Evolutionary conservation across 352 stramenopile genomes (phyloP).

Genomic region (Phytophthora kernoviae): DNA sequence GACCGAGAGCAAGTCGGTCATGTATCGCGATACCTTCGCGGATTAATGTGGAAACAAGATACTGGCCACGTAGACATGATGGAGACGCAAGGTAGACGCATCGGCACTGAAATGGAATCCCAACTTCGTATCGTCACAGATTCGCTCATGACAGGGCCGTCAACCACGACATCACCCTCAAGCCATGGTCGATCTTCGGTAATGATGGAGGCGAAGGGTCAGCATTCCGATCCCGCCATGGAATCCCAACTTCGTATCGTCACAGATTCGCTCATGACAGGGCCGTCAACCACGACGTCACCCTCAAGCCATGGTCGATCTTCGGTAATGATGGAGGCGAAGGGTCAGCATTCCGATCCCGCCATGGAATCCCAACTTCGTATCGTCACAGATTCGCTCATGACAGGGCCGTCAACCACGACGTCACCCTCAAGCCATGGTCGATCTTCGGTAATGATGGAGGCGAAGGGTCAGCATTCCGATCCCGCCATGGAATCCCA

Average conservation of each 20-base stretch:
- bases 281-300: too few relatives aligned
- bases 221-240: too few relatives aligned
- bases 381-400: not conserved
- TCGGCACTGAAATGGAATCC: too few relatives aligned
- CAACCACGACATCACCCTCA: too few relatives aligned
- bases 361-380: not conserved
- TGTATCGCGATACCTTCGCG: slow-evolving; percentile 9
- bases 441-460: too few relatives aligned
- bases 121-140: not conserved
- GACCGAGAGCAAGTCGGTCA: not conserved
- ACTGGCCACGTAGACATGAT: not conserved
- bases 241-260: not conserved
- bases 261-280: not conserved
- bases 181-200: too few relatives aligned
- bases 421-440: too few relatives aligned
- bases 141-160: not conserved
- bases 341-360: too few relatives aligned
- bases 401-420: too few relatives aligned
- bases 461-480: too few relatives aligned
- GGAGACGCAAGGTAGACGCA: not conserved
- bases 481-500: too few relatives aligned
- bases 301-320: too few relatives aligned
- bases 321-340: not conserved
- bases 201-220: not conserved
- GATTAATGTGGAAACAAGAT: slow-evolving; percentile 1